Percentiles rank a stretch among this genome's conserved stretches.
Evolutionary conservation across 306 rosid genomes (phyloP).

Genomic region (Cajanus cajan): DNA sequence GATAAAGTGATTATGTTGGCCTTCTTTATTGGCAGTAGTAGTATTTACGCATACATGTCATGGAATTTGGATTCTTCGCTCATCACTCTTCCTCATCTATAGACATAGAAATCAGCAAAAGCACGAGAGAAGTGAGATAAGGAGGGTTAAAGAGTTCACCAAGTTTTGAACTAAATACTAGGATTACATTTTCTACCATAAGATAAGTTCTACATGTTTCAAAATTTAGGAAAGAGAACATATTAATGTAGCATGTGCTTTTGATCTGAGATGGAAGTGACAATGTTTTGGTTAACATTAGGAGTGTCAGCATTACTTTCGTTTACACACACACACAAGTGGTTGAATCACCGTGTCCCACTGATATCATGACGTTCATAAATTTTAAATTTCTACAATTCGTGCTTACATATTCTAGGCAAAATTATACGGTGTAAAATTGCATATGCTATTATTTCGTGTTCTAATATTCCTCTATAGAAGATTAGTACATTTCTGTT

Average conservation of each 20-base stretch:
- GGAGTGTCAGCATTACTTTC: background rate
- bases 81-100: constrained; percentile 22
- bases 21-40: constrained; percentile 29
- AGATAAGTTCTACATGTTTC: background rate
- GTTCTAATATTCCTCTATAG: background rate
- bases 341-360: constrained; percentile 9
- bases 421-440: constrained; percentile 11
- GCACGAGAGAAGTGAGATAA: background rate
- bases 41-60: constrained; percentile 26
- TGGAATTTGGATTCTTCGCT: constrained; percentile 33
- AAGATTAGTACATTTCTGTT: background rate
- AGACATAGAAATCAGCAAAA: constrained; percentile 3
- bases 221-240: background rate
- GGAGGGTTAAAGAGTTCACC: background rate
- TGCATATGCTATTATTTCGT: constrained; percentile 6
- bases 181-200: constrained; percentile 1
- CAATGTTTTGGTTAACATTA: constrained; percentile 15
- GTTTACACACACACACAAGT: background rate
- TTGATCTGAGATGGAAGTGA: constrained; percentile 25
- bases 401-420: background rate
- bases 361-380: constrained; percentile 10
- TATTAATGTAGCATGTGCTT: constrained; percentile 16
- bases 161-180: background rate
- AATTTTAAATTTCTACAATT: background rate
- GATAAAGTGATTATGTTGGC: constrained; percentile 37